Base-by-base conservation (phyloP, 1,139 yeast species). In the Candida gigantensis region DNA sequence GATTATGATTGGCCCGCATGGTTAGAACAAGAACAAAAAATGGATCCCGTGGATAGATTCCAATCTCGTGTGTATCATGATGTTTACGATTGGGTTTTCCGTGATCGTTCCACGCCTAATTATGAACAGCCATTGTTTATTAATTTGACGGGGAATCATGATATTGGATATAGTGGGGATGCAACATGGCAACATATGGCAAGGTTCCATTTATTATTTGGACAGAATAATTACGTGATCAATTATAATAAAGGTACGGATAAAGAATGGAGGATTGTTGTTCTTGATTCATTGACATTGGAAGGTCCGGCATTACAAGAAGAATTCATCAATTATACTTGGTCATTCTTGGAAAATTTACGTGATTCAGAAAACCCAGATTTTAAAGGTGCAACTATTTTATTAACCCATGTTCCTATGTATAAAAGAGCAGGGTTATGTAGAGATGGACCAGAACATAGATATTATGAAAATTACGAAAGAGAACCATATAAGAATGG, bases 101-200 rank as follows among this genome's bases (percentile, higher is more conserved):
- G 50, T n/a, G 56, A 62, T 14, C 46, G 40, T 5, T 50, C 50
- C n/a, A 34, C 32, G n/a, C 72, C 72, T 24, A 66, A 65, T 44
- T 60, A 47, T 39, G 55, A 65, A 11, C 58, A 60, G 40, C 85
- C 88, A 1, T 62, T 83, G 31, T 77, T 89, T 52, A 74, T 88
- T 41, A 90, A 92, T 54, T 68, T 92, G 28, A 83, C 96, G 0
- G 98, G 98, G 2, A 94, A 92, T 56, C 98, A 92, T 57, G 98
- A 92, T 57, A 81, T 92, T 40, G 98, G 98, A 0, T 92, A 92
- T 56, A 80, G 88, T 37, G 97, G 97, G 0, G 98, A 94, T 61
- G 88, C 95, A 32, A 88, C 96, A 0, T 80, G 83, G 70, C 96
- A 87, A 53, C 95, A 95, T 51, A 77, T 89, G 79, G 78, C 87